Evolutionary conservation across 1,139 yeast genomes (phyloP).

Genomic region (Lodderomyces orthopsilosis): DNA sequence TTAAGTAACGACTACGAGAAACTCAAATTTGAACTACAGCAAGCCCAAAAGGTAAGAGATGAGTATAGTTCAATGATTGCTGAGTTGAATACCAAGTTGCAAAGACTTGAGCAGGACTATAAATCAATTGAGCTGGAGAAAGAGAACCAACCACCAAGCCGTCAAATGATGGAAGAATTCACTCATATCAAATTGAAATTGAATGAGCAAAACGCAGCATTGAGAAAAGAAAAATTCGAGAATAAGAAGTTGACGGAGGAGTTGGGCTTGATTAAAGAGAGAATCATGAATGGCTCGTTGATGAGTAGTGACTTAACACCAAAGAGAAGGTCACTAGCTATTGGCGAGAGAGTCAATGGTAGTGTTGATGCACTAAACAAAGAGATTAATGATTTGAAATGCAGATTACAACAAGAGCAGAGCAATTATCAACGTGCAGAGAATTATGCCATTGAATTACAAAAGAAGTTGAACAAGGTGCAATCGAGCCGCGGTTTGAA

Average conservation of each 20-base stretch:
- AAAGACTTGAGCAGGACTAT: slow-evolving; percentile 19
- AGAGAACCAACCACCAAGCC: slow-evolving; percentile 41
- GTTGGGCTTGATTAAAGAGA: slow-evolving; percentile 50
- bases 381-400: slow-evolving; percentile 37
- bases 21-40: slow-evolving; percentile 39
- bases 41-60: slow-evolving; percentile 20
- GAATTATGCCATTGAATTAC: slow-evolving; percentile 45
- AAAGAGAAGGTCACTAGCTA: slow-evolving; percentile 31
- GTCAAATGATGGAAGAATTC: slow-evolving; percentile 42
- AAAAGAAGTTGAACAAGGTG: slow-evolving; percentile 43
- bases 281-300: slow-evolving; percentile 26
- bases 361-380: slow-evolving; percentile 23
- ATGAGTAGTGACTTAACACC: slow-evolving; percentile 22
- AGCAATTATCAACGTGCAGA: slow-evolving; percentile 45
- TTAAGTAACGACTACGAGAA: slow-evolving; percentile 17
- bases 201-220: slow-evolving; percentile 50
- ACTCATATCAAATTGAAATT: slow-evolving; percentile 50
- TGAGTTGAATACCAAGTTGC: slow-evolving; percentile 23
- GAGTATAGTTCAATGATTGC: slow-evolving; percentile 29
- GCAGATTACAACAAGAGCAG: slow-evolving; percentile 41
- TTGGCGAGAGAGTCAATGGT: slow-evolving; percentile 30
- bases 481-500: slow-evolving; percentile 42
- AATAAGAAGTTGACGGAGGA: slow-evolving; percentile 58
- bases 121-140: slow-evolving; percentile 26
- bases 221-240: slow-evolving; percentile 54